Evolutionary conservation across 768 basidiomycete species (phyloP).

Genomic region (Boletus reticulatus): DNA sequence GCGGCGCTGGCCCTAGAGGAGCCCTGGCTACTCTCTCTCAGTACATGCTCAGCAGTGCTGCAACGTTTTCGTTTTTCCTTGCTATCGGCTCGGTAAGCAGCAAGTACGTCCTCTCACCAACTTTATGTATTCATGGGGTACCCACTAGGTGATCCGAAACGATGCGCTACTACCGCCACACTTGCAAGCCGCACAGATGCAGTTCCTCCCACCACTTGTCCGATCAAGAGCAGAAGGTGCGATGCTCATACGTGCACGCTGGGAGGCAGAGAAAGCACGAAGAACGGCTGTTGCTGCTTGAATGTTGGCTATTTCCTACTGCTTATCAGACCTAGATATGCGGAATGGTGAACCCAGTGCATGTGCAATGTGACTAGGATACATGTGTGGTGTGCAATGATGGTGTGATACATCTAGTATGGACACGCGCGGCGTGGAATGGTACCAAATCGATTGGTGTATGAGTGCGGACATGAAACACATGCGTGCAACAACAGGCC

Average conservation of each 20-base stretch:
- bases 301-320: constrained; percentile 5
- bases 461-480: constrained; percentile 14
- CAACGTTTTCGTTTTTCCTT: constrained; percentile 97
- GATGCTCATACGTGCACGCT: constrained; percentile 67
- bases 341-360: constrained; percentile 5
- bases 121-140: constrained; percentile 2
- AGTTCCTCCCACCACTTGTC: constrained; percentile 53
- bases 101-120: not conserved
- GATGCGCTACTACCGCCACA: constrained; percentile 61
- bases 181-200: constrained; percentile 61
- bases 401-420: constrained; percentile 11
- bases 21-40: constrained; percentile 89
- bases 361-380: constrained; percentile 14
- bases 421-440: constrained; percentile 25
- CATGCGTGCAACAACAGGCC: constrained; percentile 1
- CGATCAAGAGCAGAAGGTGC: constrained; percentile 68
- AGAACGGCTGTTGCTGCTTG: constrained; percentile 15
- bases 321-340: constrained; percentile 14
- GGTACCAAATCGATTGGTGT: constrained; percentile 21
- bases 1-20: constrained; percentile 90
- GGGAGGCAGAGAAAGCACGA: constrained; percentile 60
- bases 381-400: constrained; percentile 18
- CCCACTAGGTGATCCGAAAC: constrained; percentile 80
- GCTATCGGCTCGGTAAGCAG: constrained; percentile 81
- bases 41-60: constrained; percentile 98